Evolutionary conservation across 352 stramenopile species (phyloP).

Genomic region (Pythium rhizo-oryzae): DNA sequence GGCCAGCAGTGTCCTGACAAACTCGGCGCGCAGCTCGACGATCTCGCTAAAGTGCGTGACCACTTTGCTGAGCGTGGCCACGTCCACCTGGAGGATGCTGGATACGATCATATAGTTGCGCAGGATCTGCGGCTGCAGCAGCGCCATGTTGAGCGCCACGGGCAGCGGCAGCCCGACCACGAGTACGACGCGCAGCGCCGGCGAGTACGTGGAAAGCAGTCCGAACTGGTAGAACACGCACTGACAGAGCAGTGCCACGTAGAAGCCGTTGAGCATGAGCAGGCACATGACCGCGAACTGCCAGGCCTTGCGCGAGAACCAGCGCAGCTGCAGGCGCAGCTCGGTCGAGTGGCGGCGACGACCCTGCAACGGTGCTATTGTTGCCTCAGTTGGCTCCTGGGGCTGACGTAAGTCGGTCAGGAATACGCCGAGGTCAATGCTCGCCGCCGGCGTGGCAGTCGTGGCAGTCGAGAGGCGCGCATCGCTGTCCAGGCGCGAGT

Average conservation of each 20-base stretch:
- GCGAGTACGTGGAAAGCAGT: constrained; percentile 1
- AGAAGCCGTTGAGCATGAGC: constrained; percentile 77
- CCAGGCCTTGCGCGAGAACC: constrained; percentile 68
- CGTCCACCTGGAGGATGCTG: constrained; percentile 60
- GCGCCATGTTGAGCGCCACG: constrained; percentile 58
- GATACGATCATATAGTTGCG: constrained; percentile 64
- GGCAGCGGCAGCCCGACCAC: constrained; percentile 39
- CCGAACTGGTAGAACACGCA: constrained; percentile 58
- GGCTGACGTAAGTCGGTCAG: constrained; percentile 24
- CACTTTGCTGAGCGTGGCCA: constrained; percentile 50
- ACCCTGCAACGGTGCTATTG: no score
- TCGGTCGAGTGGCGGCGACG: constrained; percentile 24
- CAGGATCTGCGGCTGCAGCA: constrained; percentile 62
- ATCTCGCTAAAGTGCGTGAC: constrained; percentile 66
- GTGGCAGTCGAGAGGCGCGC: no score
- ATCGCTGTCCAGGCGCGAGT: background rate
- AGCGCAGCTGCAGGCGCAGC: constrained; percentile 29
- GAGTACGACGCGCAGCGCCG: constrained; percentile 26
- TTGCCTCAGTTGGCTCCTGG: constrained; percentile 12
- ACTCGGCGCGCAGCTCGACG: constrained; percentile 55
- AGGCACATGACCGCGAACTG: constrained; percentile 64
- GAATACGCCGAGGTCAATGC: constrained; percentile 20
- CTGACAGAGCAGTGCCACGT: constrained; percentile 59
- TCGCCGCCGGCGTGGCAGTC: background rate
- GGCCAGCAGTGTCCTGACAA: constrained; percentile 36